A percentile compares a stretch with the other conserved stretches of the same genome.
phyloP scores from a whole-genome alignment of 352 stramenopile species.

The Globisporangium emineosum region DNA sequence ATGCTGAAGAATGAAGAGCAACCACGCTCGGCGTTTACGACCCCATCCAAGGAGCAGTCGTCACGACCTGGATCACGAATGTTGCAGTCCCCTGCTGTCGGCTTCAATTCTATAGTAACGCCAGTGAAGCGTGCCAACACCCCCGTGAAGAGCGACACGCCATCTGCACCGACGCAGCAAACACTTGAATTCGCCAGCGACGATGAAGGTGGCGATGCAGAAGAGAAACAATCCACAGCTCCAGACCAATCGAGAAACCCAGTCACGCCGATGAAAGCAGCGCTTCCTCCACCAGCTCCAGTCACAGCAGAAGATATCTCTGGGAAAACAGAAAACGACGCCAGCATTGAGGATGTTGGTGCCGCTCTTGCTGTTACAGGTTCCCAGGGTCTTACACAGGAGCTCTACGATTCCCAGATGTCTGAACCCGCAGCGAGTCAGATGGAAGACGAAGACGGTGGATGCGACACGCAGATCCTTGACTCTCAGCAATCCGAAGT shows the following conservation, averaged over 20 bases:
- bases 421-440: constrained; percentile 1
- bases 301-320: background rate
- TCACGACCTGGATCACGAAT: background rate
- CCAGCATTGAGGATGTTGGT: background rate
- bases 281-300: background rate
- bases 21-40: constrained; percentile 17
- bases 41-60: constrained; percentile 13
- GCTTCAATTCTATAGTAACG: constrained; percentile 9
- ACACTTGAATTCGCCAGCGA: constrained; percentile 16
- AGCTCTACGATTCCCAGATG: constrained; percentile 9
- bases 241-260: background rate
- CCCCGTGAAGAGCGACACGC: constrained; percentile 10
- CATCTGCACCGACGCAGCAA: constrained; percentile 11
- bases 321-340: constrained; percentile 2
- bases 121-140: constrained; percentile 6
- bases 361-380: background rate
- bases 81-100: constrained; percentile 7
- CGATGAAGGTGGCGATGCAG: background rate
- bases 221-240: background rate
- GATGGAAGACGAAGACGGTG: constrained; percentile 1
- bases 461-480: constrained; percentile 10
- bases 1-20: constrained; percentile 12
- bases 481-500: constrained; percentile 15
- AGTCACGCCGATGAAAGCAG: constrained; percentile 12
- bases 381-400: background rate